phyloP scores from a whole-genome alignment of 495 filamentous ascomycete species.

The Lentithecium fluviatile region DNA sequence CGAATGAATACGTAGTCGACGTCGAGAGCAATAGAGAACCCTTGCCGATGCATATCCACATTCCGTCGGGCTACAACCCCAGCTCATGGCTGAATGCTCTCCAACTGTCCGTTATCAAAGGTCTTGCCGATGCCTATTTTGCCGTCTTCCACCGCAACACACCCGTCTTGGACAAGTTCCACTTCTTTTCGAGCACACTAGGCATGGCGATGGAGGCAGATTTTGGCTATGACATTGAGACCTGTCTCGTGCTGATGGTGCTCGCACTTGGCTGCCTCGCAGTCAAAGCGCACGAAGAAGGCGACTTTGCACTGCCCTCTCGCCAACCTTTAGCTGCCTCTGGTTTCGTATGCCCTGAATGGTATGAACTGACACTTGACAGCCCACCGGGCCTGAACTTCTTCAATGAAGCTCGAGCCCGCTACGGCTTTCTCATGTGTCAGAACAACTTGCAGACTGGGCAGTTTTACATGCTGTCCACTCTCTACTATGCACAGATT shows the following conservation, averaged over 20 bases:
- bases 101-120: conserved; percentile 30
- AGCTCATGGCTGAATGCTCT: conserved; percentile 22
- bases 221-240: conserved; percentile 34
- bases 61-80: neutral
- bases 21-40: conserved; percentile 20
- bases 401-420: conserved; percentile 34
- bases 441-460: conserved; percentile 24
- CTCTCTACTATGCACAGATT: conserved; percentile 33
- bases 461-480: conserved; percentile 34
- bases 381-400: conserved; percentile 31
- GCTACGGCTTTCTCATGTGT: conserved; percentile 31
- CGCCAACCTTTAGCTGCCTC: neutral
- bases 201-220: conserved; percentile 27
- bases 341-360: conserved; percentile 23
- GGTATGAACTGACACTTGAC: conserved; percentile 25
- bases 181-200: conserved; percentile 31
- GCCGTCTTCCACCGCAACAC: conserved; percentile 32
- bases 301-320: conserved; percentile 28
- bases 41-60: conserved; percentile 15
- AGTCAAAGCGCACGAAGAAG: conserved; percentile 32
- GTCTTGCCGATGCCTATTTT: conserved; percentile 33
- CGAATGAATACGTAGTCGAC: conserved; percentile 29
- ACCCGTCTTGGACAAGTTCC: conserved; percentile 27
- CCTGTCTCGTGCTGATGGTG: conserved; percentile 31
- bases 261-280: conserved; percentile 32